phyloP scores from a whole-genome alignment of 2,329 filamentous ascomycete genomes.

The Aspergillus puulaauensis region DNA sequence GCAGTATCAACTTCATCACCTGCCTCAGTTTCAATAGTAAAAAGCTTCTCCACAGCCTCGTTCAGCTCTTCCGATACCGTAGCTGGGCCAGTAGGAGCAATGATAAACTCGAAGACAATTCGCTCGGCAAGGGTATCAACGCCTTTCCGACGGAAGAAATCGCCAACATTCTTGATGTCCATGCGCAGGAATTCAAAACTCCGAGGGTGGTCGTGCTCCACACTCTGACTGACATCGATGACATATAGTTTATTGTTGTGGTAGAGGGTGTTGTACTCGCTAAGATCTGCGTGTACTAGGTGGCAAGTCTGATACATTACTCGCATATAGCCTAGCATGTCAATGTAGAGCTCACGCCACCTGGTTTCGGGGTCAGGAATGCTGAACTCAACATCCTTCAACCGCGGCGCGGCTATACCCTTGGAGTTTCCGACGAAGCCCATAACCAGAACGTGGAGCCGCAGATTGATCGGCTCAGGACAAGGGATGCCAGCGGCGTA shows the following conservation, averaged over 20 bases:
- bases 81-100: slow-evolving; percentile 53
- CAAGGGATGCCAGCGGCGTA: slow-evolving; percentile 82
- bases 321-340: slow-evolving; percentile 85
- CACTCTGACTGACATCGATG: slow-evolving; percentile 96
- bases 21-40: slow-evolving; percentile 55
- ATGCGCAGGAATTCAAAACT: slow-evolving; percentile 92
- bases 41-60: slow-evolving; percentile 65
- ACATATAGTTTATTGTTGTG: slow-evolving; percentile 80
- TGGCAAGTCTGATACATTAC: slow-evolving; percentile 88
- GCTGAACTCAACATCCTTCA: slow-evolving; percentile 79
- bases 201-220: slow-evolving; percentile 92
- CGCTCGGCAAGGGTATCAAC: slow-evolving; percentile 80
- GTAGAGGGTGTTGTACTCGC: slow-evolving; percentile 97
- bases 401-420: slow-evolving; percentile 81
- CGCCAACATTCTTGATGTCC: slow-evolving; percentile 96
- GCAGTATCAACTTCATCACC: slow-evolving; percentile 73
- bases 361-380: slow-evolving; percentile 67
- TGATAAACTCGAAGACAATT: slow-evolving; percentile 81
- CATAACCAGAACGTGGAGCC: slow-evolving; percentile 96
- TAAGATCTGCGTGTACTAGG: slow-evolving; percentile 92
- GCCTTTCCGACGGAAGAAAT: slow-evolving; percentile 85
- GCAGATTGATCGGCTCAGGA: slow-evolving; percentile 83
- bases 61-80: slow-evolving; percentile 56
- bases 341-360: slow-evolving; percentile 77
- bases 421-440: slow-evolving; percentile 83